Evolutionary conservation across 1,139 yeast species (phyloP), one percentile per base, ranked within the genome.

Genomic region (Pichia terricola): DNA sequence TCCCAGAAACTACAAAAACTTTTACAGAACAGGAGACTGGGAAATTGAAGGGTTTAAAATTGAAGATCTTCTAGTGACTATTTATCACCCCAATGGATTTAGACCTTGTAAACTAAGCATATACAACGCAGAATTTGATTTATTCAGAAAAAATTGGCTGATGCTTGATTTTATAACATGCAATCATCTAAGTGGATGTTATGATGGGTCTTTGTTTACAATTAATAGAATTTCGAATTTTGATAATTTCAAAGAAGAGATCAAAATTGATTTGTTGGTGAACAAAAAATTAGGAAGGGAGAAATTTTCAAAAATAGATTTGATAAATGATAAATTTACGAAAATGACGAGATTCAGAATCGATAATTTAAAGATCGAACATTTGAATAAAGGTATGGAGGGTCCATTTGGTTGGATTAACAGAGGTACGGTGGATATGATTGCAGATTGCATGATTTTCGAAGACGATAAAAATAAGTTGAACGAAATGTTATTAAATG

Each of bases 331-430:
- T 33, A 65, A 73, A 32, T 77, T 84, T 77, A 74, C 75, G 52
- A 70, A 82, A 47, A 77, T 85, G 28, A 88, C 94, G 4, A 70
- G 96, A 39, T 70, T 86, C 50, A 67, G 97, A 46, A 82, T 89
- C 38, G 97, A 91, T 58, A 79, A 87, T 22, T 75, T 91, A 43
- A 81, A 79, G 56, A 75, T 91, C 37, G 95, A 89, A 54, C 98
- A 91, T 63, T 67, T 91, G 50, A 91, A 91, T 58, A 75, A 85
- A 1, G 97, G 97, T 0, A 72, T 86, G 43, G 81, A 81, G 44
- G 98, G 98, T 0, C 96, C 97, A 5, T 86, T 91, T 63, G 96
- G 97, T 3, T 91, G 98, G 98, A 89, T 91, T 45, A 80, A 87
- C 7, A 73, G 75, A 49, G 98, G 98, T 6, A 79, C 79, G 46